Evolutionary conservation across 2,329 filamentous ascomycete genomes (phyloP), one percentile per base, ranked within the genome.

Genomic region (Emmonsia crescens): DNA sequence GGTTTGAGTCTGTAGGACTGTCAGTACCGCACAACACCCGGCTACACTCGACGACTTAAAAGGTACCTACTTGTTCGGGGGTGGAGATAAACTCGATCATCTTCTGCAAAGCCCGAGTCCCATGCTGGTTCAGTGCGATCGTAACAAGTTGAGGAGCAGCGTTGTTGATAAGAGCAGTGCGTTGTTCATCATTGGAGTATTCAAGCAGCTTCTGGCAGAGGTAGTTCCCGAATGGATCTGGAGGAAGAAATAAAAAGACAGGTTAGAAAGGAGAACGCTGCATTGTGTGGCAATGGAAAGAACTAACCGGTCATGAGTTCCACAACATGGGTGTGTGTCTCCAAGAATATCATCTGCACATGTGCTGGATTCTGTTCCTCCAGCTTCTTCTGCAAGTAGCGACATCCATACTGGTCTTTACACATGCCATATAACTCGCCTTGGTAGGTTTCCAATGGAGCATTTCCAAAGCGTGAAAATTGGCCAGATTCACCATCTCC

Each of bases 61-160:
- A 24, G 19, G 29, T 60, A 75, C 77, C 75, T 99, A 75, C 77
- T 75, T 99, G 94, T 70, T 89, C 86, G 2, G 86, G 82, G 31
- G 90, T 95, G 59, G 87, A 89, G 70, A 99, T 89, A 73, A 90
- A 95, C 77, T 99, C 94, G 67, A 99, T 99, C 94, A 99, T 99
- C 83, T 97, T 99, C 79, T 99, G 94, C 63, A 99, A 79, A 65
- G 94, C 94, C 60, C 94, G 87, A 63, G 94, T 99, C 68, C 94
- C 94, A 74, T 99, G 94, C 78, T 96, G 93, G 77, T 99, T 97
- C 63, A 97, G 80, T 31, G 94, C 94, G 71, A 99, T 96, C 69
- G 87, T 87, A 29, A 96, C 91, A 81, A 99, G 89, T 65, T 93
- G 87, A 60, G 86, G 83, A 21, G 91, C 85, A 48, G 94, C 91